Conservation (phyloP, 192 early-diverging fungal species). For the Lobosporangium transversale region DNA sequence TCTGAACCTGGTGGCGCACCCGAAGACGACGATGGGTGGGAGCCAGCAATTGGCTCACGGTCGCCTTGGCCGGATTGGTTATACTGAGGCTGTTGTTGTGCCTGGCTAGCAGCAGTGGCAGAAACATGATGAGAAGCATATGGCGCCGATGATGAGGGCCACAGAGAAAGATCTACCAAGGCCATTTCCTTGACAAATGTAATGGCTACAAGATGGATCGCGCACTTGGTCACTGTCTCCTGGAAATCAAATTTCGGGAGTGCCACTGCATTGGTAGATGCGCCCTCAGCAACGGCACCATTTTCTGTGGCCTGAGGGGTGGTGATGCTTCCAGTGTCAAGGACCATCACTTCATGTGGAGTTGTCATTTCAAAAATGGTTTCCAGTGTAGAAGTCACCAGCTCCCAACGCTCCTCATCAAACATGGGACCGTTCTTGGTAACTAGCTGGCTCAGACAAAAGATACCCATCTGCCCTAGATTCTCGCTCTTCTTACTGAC, state of each 20-base stretch:
- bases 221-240: constrained; percentile 90
- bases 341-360: constrained; percentile 77
- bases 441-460: constrained; percentile 91
- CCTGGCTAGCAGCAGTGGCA: constrained; percentile 5
- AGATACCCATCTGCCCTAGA: constrained; percentile 87
- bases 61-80: constrained; percentile 3
- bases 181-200: constrained; percentile 90
- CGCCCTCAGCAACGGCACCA: not conserved
- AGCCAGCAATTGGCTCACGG: constrained; percentile 4
- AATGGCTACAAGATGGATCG: constrained; percentile 87
- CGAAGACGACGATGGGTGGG: constrained; percentile 40
- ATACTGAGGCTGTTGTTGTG: not conserved
- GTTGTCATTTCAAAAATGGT: constrained; percentile 87
- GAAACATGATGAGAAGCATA: constrained; percentile 64
- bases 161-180: constrained; percentile 64
- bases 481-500: constrained; percentile 81
- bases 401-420: constrained; percentile 78
- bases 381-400: constrained; percentile 75
- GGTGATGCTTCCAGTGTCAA: constrained; percentile 30
- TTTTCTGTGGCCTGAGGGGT: not conserved
- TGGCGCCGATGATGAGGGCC: constrained; percentile 58
- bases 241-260: constrained; percentile 74
- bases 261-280: not conserved
- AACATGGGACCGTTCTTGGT: constrained; percentile 78
- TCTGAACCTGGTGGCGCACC: constrained; percentile 11